Percentiles rank a stretch among this genome's conserved stretches.
These are phyloP conservation scores for Pseudogymnoascus sp. DNA, from an alignment of 2,329 filamentous ascomycete genomes.

Conservation along the genomic window DNA sequence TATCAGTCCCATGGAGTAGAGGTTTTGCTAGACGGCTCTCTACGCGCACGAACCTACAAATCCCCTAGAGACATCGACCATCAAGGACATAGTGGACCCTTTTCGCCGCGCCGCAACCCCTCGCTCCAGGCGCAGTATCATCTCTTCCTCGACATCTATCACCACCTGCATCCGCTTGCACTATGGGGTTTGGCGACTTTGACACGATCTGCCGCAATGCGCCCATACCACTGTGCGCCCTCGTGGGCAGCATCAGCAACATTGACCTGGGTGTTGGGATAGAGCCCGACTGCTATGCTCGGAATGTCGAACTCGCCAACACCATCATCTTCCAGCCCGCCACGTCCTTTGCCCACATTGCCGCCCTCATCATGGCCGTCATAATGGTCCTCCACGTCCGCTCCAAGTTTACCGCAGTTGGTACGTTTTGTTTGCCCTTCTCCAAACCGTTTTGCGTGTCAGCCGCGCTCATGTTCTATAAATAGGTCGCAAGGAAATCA, in stretches of 20 bases:
- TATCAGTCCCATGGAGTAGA: background rate
- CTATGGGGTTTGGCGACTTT: constrained; percentile 90
- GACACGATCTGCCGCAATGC: constrained; percentile 76
- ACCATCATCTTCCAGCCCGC: constrained; percentile 97
- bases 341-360: constrained; percentile 84
- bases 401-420: constrained; percentile 96
- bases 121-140: constrained; percentile 9
- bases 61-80: background rate
- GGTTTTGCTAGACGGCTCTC: background rate
- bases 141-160: background rate
- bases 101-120: constrained; percentile 4
- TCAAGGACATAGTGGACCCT: background rate
- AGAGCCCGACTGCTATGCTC: constrained; percentile 83
- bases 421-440: constrained; percentile 43
- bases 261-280: constrained; percentile 68
- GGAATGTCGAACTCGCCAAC: constrained; percentile 93
- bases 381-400: constrained; percentile 97
- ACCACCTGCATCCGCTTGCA: constrained; percentile 26
- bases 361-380: constrained; percentile 83
- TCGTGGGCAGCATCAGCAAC: constrained; percentile 67
- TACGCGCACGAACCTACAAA: background rate
- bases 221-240: constrained; percentile 77
- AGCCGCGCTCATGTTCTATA: constrained; percentile 10
- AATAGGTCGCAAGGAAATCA: constrained; percentile 58
- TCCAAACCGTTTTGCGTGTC: background rate